These are phyloP conservation scores for Schizophyllum commune DNA, from an alignment of 1,284 basidiomycete species.

Conservation along the genomic window DNA sequence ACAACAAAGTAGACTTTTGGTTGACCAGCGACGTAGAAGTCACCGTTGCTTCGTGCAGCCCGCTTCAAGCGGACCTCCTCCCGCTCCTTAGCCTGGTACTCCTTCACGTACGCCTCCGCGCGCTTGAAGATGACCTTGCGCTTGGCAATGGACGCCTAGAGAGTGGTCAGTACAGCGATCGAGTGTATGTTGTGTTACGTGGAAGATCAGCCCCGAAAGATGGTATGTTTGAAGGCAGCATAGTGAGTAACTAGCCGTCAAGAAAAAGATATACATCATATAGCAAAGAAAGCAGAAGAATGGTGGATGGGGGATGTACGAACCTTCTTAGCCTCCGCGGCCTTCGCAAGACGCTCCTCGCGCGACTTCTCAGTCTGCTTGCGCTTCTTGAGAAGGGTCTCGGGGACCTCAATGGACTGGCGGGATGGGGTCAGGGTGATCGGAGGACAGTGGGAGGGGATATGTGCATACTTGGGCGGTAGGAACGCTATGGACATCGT, in stretches of 20 bases:
- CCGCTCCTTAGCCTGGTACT: slow-evolving; percentile 88
- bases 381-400: slow-evolving; percentile 99
- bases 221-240: slow-evolving; percentile 87
- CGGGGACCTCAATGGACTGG: slow-evolving; percentile 88
- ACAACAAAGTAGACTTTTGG: slow-evolving; percentile 98
- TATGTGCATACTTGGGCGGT: background rate
- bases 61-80: slow-evolving; percentile 97
- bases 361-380: slow-evolving; percentile 97
- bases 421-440: background rate
- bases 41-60: slow-evolving; percentile 85
- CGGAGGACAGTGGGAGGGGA: too few relatives aligned
- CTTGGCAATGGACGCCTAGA: slow-evolving; percentile 39
- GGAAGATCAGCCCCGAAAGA: slow-evolving; percentile 89
- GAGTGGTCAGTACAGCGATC: slow-evolving; percentile 6
- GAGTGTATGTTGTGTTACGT: slow-evolving; percentile 5
- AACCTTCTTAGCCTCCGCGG: slow-evolving; percentile 90
- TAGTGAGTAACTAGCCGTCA: slow-evolving; percentile 65
- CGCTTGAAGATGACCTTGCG: slow-evolving; percentile 99
- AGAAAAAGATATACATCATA: slow-evolving; percentile 80
- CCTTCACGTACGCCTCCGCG: slow-evolving; percentile 97
- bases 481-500: background rate
- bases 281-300: slow-evolving; percentile 16
- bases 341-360: slow-evolving; percentile 89
- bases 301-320: slow-evolving; percentile 20
- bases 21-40: slow-evolving; percentile 97